These are phyloP conservation scores for Neurospora sp. DNA, from an alignment of 495 filamentous ascomycete species.

Conservation along the genomic window DNA sequence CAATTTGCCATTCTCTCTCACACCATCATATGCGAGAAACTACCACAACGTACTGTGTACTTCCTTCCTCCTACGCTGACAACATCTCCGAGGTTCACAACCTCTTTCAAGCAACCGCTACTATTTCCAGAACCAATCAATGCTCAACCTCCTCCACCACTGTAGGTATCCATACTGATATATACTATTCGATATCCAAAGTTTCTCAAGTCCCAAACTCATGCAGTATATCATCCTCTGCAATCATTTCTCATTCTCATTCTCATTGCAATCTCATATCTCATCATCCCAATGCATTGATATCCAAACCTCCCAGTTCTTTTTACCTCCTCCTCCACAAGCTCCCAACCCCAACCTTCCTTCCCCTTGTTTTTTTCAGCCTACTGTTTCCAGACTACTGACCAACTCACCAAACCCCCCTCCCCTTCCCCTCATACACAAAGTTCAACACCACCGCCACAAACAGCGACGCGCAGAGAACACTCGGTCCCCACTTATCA, in stretches of 20 bases:
- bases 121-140: neutral
- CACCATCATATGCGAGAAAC: too few relatives aligned
- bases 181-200: neutral
- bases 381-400: too few relatives aligned
- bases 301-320: neutral
- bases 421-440: conserved; percentile 43
- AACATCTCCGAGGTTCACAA: neutral
- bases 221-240: neutral
- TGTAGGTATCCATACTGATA: neutral
- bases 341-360: neutral
- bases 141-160: neutral
- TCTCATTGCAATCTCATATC: neutral
- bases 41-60: too few relatives aligned
- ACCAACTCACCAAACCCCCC: conserved; percentile 33
- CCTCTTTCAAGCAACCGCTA: neutral
- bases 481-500: conserved; percentile 73
- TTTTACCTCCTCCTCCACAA: neutral
- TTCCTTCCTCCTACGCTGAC: neutral
- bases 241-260: neutral
- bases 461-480: conserved; percentile 66
- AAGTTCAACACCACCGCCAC: conserved; percentile 69
- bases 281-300: neutral
- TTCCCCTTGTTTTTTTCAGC: too few relatives aligned
- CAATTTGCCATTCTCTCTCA: too few relatives aligned
- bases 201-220: neutral